A percentile compares a stretch with the other conserved stretches of the same genome.
Conservation (phyloP, 1,139 yeast genomes). For the Saccharomyces hybrid region DNA sequence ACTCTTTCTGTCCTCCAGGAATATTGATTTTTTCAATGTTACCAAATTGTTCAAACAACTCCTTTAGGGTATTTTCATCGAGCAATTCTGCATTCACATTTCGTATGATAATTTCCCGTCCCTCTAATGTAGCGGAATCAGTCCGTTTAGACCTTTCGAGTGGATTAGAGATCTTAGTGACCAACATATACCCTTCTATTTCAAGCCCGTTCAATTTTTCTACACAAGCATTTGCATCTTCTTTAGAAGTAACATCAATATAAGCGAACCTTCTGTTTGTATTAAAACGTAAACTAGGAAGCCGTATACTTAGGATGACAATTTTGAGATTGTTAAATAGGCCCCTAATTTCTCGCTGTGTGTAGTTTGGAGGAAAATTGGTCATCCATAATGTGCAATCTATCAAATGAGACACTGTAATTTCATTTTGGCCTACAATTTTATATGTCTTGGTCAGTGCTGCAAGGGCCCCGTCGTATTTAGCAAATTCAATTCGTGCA, state of each 20-base stretch:
- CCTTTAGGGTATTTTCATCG: conserved; percentile 27
- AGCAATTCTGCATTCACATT: conserved; percentile 40
- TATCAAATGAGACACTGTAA: conserved; percentile 37
- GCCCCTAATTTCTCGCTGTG: conserved; percentile 36
- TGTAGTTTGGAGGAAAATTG: conserved; percentile 59
- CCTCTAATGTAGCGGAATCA: conserved; percentile 41
- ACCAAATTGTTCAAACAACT: conserved; percentile 39
- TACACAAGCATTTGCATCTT: conserved; percentile 46
- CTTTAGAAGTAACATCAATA: conserved; percentile 43
- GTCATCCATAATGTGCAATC: conserved; percentile 40
- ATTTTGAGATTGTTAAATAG: conserved; percentile 46
- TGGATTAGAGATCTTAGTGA: conserved; percentile 57
- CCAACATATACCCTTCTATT: conserved; percentile 33
- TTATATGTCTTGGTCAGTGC: conserved; percentile 58
- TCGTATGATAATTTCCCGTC: conserved; percentile 47
- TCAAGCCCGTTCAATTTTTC: conserved; percentile 26
- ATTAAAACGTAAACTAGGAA: conserved; percentile 58
- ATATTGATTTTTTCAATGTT: conserved; percentile 44
- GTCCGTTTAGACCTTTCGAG: conserved; percentile 33
- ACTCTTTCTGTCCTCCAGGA: conserved; percentile 33
- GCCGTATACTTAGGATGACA: conserved; percentile 43
- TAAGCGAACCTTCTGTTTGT: conserved; percentile 68
- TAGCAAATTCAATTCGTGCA: conserved; percentile 51
- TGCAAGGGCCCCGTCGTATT: conserved; percentile 44
- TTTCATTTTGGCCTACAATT: conserved; percentile 36